Evolutionary conservation across 305 asterid genomes (phyloP).

Genomic region (Fraxinus albicans): DNA sequence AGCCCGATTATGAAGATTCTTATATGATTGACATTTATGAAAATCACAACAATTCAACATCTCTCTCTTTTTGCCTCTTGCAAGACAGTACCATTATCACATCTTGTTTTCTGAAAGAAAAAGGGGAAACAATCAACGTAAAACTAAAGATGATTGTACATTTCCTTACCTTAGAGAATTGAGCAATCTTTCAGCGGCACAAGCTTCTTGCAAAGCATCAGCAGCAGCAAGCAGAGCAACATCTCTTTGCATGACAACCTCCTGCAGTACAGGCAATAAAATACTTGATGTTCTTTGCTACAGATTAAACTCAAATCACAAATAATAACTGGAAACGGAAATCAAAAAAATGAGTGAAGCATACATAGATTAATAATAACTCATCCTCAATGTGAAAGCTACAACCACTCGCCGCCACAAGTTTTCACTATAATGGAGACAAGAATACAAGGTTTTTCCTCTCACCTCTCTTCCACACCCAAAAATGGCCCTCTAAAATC

Average conservation of each 20-base stretch:
- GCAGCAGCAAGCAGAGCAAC: slow-evolving; percentile 59
- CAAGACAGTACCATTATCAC: not conserved
- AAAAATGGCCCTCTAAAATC: not conserved
- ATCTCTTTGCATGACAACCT: slow-evolving; percentile 60
- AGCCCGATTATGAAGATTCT: not conserved
- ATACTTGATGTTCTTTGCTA: not conserved
- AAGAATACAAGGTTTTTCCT: not conserved
- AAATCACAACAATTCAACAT: not conserved
- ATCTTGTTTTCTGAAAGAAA: not conserved
- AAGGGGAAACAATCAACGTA: too few relatives aligned
- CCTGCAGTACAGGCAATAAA: slow-evolving; percentile 39
- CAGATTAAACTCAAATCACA: not conserved
- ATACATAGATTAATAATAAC: not conserved
- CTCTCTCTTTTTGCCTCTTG: not conserved
- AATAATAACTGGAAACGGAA: not conserved
- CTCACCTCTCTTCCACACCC: not conserved
- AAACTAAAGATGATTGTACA: too few relatives aligned
- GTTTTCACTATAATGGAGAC: not conserved
- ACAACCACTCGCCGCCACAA: not conserved
- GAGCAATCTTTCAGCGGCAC: slow-evolving; percentile 77
- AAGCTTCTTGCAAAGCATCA: slow-evolving; percentile 77
- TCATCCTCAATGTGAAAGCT: not conserved
- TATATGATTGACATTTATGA: not conserved
- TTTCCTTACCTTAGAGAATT: slow-evolving; percentile 60
- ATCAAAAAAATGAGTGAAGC: not conserved